Conservation (phyloP, 2,329 filamentous ascomycete genomes). For the Rachicladosporium sp. region DNA sequence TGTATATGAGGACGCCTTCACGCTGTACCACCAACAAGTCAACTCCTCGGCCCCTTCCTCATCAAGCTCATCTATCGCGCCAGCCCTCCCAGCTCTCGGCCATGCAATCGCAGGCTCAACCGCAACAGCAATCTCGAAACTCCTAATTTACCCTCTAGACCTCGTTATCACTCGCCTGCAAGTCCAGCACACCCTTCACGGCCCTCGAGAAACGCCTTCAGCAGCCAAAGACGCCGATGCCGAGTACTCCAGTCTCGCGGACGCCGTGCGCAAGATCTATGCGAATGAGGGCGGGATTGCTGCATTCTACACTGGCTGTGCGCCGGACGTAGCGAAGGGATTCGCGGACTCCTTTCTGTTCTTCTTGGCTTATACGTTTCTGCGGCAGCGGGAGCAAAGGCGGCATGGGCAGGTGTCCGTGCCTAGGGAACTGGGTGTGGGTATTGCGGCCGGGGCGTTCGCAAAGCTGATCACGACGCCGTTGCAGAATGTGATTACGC, state of each 20-base stretch:
- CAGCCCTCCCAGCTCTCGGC: slow-evolving; percentile 58
- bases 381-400: slow-evolving; percentile 30
- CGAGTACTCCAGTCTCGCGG: slow-evolving; percentile 53
- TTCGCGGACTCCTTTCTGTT: slow-evolving; percentile 68
- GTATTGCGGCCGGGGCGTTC: slow-evolving; percentile 60
- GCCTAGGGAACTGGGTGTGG: slow-evolving; percentile 61
- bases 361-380: slow-evolving; percentile 64
- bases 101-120: slow-evolving; percentile 71
- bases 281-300: slow-evolving; percentile 53
- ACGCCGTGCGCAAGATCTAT: slow-evolving; percentile 61
- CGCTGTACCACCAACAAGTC: slow-evolving; percentile 16
- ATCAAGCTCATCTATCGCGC: slow-evolving; percentile 9
- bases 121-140: slow-evolving; percentile 67
- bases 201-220: slow-evolving; percentile 20
- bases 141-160: slow-evolving; percentile 68
- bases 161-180: slow-evolving; percentile 73
- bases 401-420: slow-evolving; percentile 30
- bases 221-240: slow-evolving; percentile 22
- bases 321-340: slow-evolving; percentile 33
- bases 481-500: slow-evolving; percentile 67
- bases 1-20: slow-evolving; percentile 16
- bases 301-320: slow-evolving; percentile 50
- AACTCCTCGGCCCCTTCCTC: slow-evolving; percentile 9
- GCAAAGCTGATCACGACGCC: slow-evolving; percentile 69
- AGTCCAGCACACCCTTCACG: slow-evolving; percentile 52